phyloP scores from a whole-genome alignment of 371 early-diverging fungal species.

The Mortierella sp. region DNA sequence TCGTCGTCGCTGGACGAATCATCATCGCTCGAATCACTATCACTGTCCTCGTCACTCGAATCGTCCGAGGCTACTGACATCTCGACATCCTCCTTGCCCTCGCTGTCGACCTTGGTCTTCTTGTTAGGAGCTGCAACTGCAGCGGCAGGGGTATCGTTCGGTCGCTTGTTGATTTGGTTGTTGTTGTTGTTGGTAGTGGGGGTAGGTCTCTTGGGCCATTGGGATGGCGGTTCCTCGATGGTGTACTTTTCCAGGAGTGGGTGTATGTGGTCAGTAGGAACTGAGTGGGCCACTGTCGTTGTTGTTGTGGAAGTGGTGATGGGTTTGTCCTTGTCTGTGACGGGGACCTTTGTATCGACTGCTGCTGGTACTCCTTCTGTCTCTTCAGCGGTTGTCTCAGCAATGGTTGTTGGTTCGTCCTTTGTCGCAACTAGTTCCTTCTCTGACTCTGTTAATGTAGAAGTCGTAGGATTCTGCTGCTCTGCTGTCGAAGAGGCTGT shows the following conservation, averaged over 20 bases:
- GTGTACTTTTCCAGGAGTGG: slow-evolving; percentile 28
- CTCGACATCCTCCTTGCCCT: slow-evolving; percentile 17
- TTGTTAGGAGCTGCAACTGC: background rate
- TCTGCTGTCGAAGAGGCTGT: background rate
- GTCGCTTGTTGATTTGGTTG: slow-evolving; percentile 12
- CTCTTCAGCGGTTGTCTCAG: background rate
- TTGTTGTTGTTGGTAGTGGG: background rate
- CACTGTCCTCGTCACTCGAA: slow-evolving; percentile 8
- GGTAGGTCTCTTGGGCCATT: slow-evolving; percentile 23
- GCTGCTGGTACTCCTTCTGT: background rate
- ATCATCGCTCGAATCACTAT: slow-evolving; percentile 12
- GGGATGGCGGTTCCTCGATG: slow-evolving; percentile 41
- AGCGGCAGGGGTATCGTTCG: slow-evolving; percentile 1
- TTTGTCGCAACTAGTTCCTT: background rate
- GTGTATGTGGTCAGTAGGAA: background rate
- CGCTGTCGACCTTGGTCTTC: slow-evolving; percentile 1
- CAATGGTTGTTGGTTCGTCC: background rate
- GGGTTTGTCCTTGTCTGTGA: background rate
- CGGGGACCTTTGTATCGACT: background rate
- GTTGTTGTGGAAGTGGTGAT: background rate
- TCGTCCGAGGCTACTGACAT: slow-evolving; percentile 16
- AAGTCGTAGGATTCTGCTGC: background rate
- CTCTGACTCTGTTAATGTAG: background rate
- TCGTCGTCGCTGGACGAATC: slow-evolving; percentile 25
- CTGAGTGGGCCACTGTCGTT: background rate